Percentiles rank a stretch among this genome's conserved stretches.
Conservation (phyloP, 139 green algal genomes). For the Astrephomene gubernaculifera region DNA sequence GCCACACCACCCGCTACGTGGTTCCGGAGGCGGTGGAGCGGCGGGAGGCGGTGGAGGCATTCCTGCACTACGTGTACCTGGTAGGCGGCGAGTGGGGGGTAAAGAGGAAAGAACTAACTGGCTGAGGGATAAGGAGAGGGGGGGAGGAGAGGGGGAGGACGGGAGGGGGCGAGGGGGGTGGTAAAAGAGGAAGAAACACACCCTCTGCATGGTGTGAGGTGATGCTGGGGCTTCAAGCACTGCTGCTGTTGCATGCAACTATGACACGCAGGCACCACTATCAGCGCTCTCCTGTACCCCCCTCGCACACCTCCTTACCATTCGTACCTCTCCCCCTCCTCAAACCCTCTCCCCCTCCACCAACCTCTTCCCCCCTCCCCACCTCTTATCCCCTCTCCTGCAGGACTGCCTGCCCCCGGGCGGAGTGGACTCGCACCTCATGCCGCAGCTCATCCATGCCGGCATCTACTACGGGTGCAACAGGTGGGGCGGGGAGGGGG, state of each 20-base stretch:
- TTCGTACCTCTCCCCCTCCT: no score
- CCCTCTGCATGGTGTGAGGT: no score
- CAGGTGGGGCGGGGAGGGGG: slow-evolving; percentile 1
- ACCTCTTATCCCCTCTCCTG: not conserved
- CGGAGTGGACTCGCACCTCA: not conserved
- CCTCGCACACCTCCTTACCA: no score
- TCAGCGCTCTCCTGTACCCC: no score
- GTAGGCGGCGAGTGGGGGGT: not conserved
- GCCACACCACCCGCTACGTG: not conserved
- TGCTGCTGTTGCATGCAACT: no score
- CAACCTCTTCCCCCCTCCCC: no score
- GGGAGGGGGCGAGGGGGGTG: not conserved
- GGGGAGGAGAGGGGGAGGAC: not conserved
- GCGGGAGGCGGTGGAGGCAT: slow-evolving; percentile 18
- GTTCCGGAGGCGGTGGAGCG: slow-evolving; percentile 11
- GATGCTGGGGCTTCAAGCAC: no score
- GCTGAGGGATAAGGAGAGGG: not conserved
- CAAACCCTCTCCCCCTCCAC: no score
- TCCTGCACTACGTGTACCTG: slow-evolving; percentile 40
- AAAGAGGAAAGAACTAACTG: not conserved
- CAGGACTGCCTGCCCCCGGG: slow-evolving; percentile 35
- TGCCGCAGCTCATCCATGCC: slow-evolving; percentile 41
- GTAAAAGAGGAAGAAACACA: no score
- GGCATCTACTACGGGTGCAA: slow-evolving; percentile 39
- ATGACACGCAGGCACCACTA: no score